phyloP scores from a whole-genome alignment of 495 filamentous ascomycete genomes.

The Penicillium psychrofluorescens region DNA sequence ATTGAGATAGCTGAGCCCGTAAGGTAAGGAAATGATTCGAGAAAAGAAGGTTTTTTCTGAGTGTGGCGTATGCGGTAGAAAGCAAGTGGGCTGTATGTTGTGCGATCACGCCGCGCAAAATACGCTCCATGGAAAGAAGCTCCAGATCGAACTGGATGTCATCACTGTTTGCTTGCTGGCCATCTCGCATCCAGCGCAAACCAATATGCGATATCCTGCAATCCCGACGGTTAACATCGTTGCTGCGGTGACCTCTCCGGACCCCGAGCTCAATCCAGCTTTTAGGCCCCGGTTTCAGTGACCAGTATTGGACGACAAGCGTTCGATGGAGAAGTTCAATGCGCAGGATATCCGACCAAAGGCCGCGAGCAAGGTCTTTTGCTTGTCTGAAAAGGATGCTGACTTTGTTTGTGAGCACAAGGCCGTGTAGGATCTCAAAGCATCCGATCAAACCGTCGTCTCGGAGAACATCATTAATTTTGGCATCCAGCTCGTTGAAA shows the following conservation, averaged over 20 bases:
- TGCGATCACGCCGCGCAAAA: constrained; percentile 68
- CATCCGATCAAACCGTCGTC: constrained; percentile 65
- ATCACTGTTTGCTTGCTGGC: constrained; percentile 59
- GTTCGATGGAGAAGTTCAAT: constrained; percentile 71
- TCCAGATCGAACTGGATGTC: constrained; percentile 58
- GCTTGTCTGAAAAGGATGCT: constrained; percentile 72
- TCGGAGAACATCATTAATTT: constrained; percentile 59
- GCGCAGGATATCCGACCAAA: constrained; percentile 69
- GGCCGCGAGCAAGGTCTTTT: constrained; percentile 50
- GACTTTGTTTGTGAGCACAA: constrained; percentile 83
- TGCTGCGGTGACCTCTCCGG: constrained; percentile 48
- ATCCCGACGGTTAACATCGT: not conserved
- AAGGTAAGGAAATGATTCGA: constrained; percentile 47
- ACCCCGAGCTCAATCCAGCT: constrained; percentile 90
- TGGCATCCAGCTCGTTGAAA: constrained; percentile 56
- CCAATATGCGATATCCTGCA: constrained; percentile 43
- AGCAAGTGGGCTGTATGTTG: constrained; percentile 65
- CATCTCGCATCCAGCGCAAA: constrained; percentile 80
- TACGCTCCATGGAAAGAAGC: constrained; percentile 60
- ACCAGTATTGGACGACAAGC: constrained; percentile 87
- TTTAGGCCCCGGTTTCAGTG: constrained; percentile 55
- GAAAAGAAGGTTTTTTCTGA: constrained; percentile 53
- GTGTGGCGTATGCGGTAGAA: constrained; percentile 45
- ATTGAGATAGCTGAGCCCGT: constrained; percentile 42
- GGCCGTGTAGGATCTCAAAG: constrained; percentile 76